phyloP scores from a whole-genome alignment of 805 yeast species.

The Spencermartinsiella europaea region DNA sequence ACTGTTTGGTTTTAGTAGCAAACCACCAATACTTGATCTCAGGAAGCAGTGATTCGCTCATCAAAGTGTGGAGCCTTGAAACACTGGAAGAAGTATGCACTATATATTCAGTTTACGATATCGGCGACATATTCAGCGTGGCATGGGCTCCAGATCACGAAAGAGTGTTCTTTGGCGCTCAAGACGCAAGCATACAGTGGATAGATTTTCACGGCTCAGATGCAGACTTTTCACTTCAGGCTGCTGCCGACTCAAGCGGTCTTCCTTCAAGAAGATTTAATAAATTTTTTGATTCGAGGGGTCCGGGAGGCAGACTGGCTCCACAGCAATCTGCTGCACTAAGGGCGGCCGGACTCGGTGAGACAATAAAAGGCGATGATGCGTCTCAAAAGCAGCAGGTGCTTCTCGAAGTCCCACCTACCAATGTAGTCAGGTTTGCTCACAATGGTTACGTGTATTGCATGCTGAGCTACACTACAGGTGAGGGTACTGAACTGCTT shows the following conservation, averaged over 20 bases:
- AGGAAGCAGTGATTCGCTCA: conserved; percentile 86
- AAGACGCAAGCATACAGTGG: conserved; percentile 84
- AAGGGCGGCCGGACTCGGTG: background rate
- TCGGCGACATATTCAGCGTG: conserved; percentile 88
- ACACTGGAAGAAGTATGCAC: conserved; percentile 48
- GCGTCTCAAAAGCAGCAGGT: conserved; percentile 2
- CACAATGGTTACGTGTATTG: conserved; percentile 88
- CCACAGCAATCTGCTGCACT: conserved; percentile 27
- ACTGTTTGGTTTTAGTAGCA: conserved; percentile 46
- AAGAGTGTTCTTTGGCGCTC: conserved; percentile 80
- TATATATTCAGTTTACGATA: conserved; percentile 76
- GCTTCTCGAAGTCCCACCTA: conserved; percentile 51
- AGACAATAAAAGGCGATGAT: conserved; percentile 3
- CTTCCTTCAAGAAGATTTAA: conserved; percentile 68
- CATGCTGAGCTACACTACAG: conserved; percentile 38
- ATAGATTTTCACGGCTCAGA: conserved; percentile 37
- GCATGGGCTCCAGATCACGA: conserved; percentile 57
- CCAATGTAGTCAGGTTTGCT: conserved; percentile 70
- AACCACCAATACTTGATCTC: conserved; percentile 62
- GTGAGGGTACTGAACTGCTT: conserved; percentile 34
- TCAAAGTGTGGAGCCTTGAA: conserved; percentile 75
- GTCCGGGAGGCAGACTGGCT: conserved; percentile 61
- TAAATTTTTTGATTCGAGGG: conserved; percentile 83
- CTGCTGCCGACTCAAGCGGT: conserved; percentile 27
- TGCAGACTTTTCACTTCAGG: background rate